Evolutionary conservation across 768 basidiomycete genomes (phyloP), one percentile per base, ranked within the genome.

Genomic region (Pleurotus djamor): DNA sequence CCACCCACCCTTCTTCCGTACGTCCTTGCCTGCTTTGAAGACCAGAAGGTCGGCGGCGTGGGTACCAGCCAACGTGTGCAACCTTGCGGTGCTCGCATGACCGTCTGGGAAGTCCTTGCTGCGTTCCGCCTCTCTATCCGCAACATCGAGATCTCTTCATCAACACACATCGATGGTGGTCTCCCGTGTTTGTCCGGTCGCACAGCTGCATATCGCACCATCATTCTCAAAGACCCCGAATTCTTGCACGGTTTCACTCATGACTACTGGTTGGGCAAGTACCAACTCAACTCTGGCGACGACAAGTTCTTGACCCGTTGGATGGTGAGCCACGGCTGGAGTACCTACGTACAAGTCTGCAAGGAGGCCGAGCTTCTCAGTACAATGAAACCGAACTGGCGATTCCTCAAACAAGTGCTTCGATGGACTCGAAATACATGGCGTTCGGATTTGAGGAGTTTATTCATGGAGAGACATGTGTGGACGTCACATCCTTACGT

Each of bases 331-430:
- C 94, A 96, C 67, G 93, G 94, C 13, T 96, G 95, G 94, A 89
- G 81, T 71, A 96, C 93, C n/a, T 95, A 93, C 70, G 91, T 96
- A 35, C 92, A 94, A 69, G 85, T 83, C 69, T 94, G 90, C 77
- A 85, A 83, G 69, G 90, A 92, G 74, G 89, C 87, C 12, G 94
- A 96, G 74, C 76, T 96, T 12, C 76, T 94, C 61, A 90, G 87
- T 69, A 96, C 94, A 54, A 98, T 96, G 94, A 96, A 96, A 74
- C 93, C 93, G 32, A 92, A 96, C 74, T 96, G 94, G 94, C 82
- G 92, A 55, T 96, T 96, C 77, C 75, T 96, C 73, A 94, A 95
- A 76, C 95, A 96, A 71, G 94, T 96, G 10, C 74, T 96, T 56
- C 78, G 94, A 62, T 96, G 94, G 94, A 96, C 94, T 13, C 76